Base-by-base conservation (phyloP, 176 grass and related monocot species). In the Carex myosuroides region DNA sequence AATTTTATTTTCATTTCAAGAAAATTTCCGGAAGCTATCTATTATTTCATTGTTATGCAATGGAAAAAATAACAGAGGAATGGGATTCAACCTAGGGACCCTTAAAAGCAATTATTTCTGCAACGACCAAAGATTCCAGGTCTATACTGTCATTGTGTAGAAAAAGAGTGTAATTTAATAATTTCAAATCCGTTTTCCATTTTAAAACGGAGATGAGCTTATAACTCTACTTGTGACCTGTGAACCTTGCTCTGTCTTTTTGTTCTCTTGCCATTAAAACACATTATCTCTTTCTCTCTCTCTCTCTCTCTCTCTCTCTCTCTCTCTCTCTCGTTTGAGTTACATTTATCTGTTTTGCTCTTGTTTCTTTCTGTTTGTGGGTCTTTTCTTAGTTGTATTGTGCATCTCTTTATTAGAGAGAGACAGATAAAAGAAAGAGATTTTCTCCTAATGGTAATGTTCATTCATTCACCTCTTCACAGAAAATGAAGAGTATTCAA, bases 91-190 rank as follows among this genome's bases (percentile, higher is more conserved):
- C 44, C 80, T 65, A 30, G 80, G 63, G 60, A 64, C 61, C 6
- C 63, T 68, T 67, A 37, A 65, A 65, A 83, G 37, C 80, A 83
- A 83, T 83, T 52, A 83, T 83, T 67, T 83, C 80, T 83, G 60
- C 80, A 83, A 50, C 46, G 80, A 42, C 80, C 80, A 68, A 66
- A 83, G 80, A 83, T 83, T 83, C 80, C 80, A 83, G 80, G 42
- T 29, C 80, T 83, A 67, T 83, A 83, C 32, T 82, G n/a, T n/a
- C n/a, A n/a, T n/a, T n/a, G 61, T 50, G 13, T 30, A 13, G 41
- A 65, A 63, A 62, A 46, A 26, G 56, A 50, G 62, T 13, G 42
- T 32, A 53, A 2, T 57, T 60, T 56, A 64, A 21, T 29, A 8
- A 4, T 13, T 82, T 82, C 60, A 82, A 82, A 67, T 82, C 41